Evolutionary conservation across 2,329 filamentous ascomycete species (phyloP).

Genomic region (Colletotrichum godetiae): DNA sequence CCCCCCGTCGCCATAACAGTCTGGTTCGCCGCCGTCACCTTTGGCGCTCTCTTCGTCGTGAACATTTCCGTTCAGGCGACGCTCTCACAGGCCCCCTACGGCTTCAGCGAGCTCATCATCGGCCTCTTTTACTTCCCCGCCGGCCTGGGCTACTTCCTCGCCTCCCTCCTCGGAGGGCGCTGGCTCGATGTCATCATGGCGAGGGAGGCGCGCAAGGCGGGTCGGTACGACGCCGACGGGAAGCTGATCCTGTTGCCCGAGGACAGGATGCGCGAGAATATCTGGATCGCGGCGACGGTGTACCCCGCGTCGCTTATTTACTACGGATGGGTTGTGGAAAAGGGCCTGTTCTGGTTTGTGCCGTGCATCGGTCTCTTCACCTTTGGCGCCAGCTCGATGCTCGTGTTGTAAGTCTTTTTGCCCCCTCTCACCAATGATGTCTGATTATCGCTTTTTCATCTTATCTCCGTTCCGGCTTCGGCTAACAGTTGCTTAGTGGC

Average conservation of each 20-base stretch:
- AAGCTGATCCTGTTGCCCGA: conserved; percentile 78
- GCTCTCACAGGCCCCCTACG: conserved; percentile 75
- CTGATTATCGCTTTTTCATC: too few relatives aligned
- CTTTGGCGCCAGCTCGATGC: conserved; percentile 83
- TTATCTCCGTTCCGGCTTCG: background rate
- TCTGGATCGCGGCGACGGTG: conserved; percentile 77
- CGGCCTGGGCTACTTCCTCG: conserved; percentile 77
- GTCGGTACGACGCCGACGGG: conserved; percentile 74
- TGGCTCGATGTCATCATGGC: conserved; percentile 89
- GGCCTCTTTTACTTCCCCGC: conserved; percentile 83
- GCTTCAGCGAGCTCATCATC: conserved; percentile 74
- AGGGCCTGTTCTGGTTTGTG: conserved; percentile 73
- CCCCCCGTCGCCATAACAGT: conserved; percentile 80
- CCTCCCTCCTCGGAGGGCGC: conserved; percentile 75
- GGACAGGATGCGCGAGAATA: conserved; percentile 86
- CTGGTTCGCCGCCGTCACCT: conserved; percentile 79
- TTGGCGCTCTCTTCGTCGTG: conserved; percentile 79
- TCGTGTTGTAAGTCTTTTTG: conserved; percentile 68
- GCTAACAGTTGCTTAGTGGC: conserved; percentile 50
- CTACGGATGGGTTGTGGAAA: conserved; percentile 80
- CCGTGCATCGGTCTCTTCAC: conserved; percentile 75
- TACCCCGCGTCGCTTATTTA: conserved; percentile 78
- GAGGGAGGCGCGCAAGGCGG: conserved; percentile 76
- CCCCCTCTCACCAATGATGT: too few relatives aligned
- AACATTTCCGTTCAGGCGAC: conserved; percentile 82